A percentile compares a stretch with the other conserved stretches of the same genome.
These are phyloP conservation scores for Begonia loranthoides DNA, from an alignment of 306 rosid genomes.

Conservation along the genomic window DNA sequence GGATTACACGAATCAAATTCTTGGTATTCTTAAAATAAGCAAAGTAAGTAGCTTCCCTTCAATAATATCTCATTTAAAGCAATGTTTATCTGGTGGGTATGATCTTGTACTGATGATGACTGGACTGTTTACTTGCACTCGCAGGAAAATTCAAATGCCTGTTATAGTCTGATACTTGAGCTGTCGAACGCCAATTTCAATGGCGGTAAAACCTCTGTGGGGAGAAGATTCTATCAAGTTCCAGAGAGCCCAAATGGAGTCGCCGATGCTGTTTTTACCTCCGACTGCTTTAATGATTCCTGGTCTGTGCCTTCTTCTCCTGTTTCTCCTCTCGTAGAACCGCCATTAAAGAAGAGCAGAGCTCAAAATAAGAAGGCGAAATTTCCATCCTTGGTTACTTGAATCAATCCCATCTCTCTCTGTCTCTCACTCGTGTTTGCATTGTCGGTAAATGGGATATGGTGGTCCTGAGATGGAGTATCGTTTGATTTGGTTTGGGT, in stretches of 20 bases:
- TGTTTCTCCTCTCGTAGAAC: not conserved
- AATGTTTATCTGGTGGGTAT: too few species aligned
- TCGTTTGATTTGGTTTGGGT: too few species aligned
- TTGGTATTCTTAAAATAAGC: conserved; percentile 35
- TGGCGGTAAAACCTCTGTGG: not conserved
- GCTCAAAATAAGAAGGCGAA: conserved; percentile 1
- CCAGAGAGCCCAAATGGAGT: conserved; percentile 13
- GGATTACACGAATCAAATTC: conserved; percentile 46
- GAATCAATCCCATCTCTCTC: too few species aligned
- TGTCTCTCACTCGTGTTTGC: too few species aligned
- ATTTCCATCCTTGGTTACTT: too few species aligned
- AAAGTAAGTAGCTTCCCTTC: conserved; percentile 21
- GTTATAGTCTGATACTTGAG: conserved; percentile 28
- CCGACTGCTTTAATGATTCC: conserved; percentile 12
- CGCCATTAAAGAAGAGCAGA: conserved; percentile 10
- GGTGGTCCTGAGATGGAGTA: too few species aligned
- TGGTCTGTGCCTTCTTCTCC: conserved; percentile 4
- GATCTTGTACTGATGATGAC: too few species aligned
- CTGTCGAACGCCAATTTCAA: not conserved
- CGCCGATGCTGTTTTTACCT: conserved; percentile 9
- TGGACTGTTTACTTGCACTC: too few species aligned
- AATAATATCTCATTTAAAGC: not conserved
- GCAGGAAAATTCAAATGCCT: conserved; percentile 51
- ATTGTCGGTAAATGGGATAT: too few species aligned
- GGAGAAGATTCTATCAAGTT: conserved; percentile 1